phyloP scores from a whole-genome alignment of 78 protist genomes.

The Tieghemostelium lacteum region DNA sequence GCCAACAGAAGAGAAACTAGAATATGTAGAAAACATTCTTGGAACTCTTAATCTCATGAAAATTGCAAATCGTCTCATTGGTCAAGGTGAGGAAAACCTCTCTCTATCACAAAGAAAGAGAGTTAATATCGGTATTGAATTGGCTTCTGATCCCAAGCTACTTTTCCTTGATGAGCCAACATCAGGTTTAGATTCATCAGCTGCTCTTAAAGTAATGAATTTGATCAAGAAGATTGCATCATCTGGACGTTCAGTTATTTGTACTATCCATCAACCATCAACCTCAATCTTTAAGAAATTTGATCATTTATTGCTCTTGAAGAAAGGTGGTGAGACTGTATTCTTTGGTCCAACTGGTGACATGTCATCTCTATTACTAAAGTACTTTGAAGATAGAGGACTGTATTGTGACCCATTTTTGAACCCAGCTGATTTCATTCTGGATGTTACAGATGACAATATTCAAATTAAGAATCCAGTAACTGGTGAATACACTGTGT shows the following conservation, averaged over 20 bases:
- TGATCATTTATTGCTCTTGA: constrained; percentile 85
- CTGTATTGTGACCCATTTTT: constrained; percentile 35
- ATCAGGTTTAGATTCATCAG: constrained; percentile 77
- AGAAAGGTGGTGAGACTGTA: constrained; percentile 84
- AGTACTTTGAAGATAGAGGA: constrained; percentile 53
- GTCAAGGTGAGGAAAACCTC: constrained; percentile 71
- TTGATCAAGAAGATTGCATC: constrained; percentile 68
- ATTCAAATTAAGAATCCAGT: no score
- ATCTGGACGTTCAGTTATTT: constrained; percentile 77
- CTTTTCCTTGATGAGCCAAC: constrained; percentile 83
- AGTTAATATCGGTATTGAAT: constrained; percentile 71
- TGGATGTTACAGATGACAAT: constrained; percentile 74
- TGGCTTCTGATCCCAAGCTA: constrained; percentile 75
- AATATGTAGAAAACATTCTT: constrained; percentile 67
- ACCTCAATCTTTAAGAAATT: constrained; percentile 80
- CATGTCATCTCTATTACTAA: not conserved
- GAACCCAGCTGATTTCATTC: constrained; percentile 82
- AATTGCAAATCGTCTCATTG: constrained; percentile 55
- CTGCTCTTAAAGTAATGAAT: constrained; percentile 76
- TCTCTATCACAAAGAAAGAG: constrained; percentile 81
- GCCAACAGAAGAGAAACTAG: constrained; percentile 48
- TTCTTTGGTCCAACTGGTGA: constrained; percentile 89
- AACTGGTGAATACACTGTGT: not conserved
- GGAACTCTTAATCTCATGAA: constrained; percentile 31
- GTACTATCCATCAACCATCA: constrained; percentile 84